Percentiles rank a stretch among this genome's conserved stretches.
phyloP scores from a whole-genome alignment of 805 yeast species.

The Ogataea philodendri region DNA sequence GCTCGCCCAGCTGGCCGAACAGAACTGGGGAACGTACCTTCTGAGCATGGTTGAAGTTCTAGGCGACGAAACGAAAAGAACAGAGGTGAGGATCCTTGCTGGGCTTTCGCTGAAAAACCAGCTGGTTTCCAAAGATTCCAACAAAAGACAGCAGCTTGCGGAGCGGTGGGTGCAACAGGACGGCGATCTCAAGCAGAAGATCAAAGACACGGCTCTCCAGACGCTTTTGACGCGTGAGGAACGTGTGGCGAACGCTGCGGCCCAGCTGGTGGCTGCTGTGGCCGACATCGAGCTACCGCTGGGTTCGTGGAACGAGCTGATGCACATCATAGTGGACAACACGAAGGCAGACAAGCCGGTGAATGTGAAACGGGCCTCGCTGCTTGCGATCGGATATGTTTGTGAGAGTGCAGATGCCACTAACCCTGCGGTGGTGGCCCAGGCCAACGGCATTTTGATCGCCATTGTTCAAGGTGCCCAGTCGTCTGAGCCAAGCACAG shows the following conservation, averaged over 20 bases:
- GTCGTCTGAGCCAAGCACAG: slow-evolving; percentile 65
- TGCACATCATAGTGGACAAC: slow-evolving; percentile 79
- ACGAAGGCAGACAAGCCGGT: slow-evolving; percentile 78
- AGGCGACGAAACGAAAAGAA: slow-evolving; percentile 57
- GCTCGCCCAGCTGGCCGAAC: slow-evolving; percentile 65
- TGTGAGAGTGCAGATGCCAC: slow-evolving; percentile 91
- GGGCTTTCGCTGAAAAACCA: slow-evolving; percentile 86
- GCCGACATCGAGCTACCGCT: slow-evolving; percentile 94
- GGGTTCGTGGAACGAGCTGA: slow-evolving; percentile 84
- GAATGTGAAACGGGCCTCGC: slow-evolving; percentile 79
- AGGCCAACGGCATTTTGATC: slow-evolving; percentile 87
- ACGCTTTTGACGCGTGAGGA: slow-evolving; percentile 66
- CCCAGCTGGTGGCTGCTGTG: slow-evolving; percentile 93
- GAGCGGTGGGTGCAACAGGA: slow-evolving; percentile 75
- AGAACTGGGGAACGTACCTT: slow-evolving; percentile 74
- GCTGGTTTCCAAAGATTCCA: slow-evolving; percentile 73
- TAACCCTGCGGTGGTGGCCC: slow-evolving; percentile 72
- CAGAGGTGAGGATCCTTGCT: slow-evolving; percentile 90
- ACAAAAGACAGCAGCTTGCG: slow-evolving; percentile 55
- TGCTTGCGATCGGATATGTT: slow-evolving; percentile 89
- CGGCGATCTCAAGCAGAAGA: slow-evolving; percentile 50
- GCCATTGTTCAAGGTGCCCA: slow-evolving; percentile 98
- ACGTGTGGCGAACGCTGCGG: slow-evolving; percentile 82
- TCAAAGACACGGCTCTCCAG: slow-evolving; percentile 62
- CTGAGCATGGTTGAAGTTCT: slow-evolving; percentile 68